Conservation (phyloP, 2,329 filamentous ascomycete species). For the Boeremia exigua region DNA sequence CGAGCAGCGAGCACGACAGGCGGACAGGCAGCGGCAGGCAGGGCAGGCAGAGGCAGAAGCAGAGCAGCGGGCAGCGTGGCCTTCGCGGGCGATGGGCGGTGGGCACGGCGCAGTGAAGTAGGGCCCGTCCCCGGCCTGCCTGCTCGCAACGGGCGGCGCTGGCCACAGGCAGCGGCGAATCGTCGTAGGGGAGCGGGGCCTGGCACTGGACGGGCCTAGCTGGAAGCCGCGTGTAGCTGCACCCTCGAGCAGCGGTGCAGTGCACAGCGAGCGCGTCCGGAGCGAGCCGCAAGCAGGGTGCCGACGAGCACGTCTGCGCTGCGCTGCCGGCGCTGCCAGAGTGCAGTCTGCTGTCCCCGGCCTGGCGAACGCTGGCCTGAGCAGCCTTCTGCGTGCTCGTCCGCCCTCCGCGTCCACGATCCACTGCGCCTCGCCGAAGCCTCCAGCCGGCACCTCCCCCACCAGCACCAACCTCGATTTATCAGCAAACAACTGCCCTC, state of each 20-base stretch:
- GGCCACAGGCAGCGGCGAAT: slow-evolving; percentile 28
- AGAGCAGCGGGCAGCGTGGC: neutral
- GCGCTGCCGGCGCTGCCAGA: too few relatives aligned
- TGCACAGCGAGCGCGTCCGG: neutral
- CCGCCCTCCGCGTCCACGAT: slow-evolving; percentile 12
- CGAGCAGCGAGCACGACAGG: slow-evolving; percentile 4
- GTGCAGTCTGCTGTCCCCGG: too few relatives aligned
- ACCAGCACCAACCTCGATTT: slow-evolving; percentile 31
- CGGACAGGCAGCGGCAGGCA: neutral
- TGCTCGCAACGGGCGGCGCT: too few relatives aligned
- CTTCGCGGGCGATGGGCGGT: slow-evolving; percentile 1
- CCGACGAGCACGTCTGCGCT: too few relatives aligned
- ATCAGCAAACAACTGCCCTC: slow-evolving; percentile 32
- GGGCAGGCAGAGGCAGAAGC: neutral
- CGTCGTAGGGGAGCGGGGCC: slow-evolving; percentile 21
- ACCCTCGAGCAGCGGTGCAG: neutral
- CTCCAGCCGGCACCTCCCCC: slow-evolving; percentile 25
- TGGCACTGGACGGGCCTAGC: slow-evolving; percentile 15
- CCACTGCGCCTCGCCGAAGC: slow-evolving; percentile 15
- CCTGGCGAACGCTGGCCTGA: neutral
- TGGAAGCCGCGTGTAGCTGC: slow-evolving; percentile 14
- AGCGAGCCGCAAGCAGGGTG: neutral
- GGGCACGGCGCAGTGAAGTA: slow-evolving; percentile 11
- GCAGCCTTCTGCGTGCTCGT: slow-evolving; percentile 4
- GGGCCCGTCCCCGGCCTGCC: too few relatives aligned